These are phyloP conservation scores for Fusarium circinatum DNA, from an alignment of 2,329 filamentous ascomycete species.

Conservation along the genomic window DNA sequence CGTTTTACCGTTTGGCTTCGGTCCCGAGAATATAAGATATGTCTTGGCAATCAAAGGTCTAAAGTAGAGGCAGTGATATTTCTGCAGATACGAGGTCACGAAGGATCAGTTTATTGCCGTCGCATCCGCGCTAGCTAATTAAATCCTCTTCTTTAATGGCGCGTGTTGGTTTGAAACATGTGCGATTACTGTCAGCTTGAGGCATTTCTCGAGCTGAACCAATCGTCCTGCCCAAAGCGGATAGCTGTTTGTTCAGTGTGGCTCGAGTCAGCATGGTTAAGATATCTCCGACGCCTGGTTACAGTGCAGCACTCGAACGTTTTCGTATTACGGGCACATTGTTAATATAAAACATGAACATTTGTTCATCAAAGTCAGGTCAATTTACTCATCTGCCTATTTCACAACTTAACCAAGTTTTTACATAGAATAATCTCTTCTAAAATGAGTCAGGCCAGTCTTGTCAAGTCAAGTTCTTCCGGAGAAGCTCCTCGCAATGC, in stretches of 20 bases:
- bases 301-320: neutral
- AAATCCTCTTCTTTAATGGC: neutral
- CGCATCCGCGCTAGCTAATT: neutral
- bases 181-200: neutral
- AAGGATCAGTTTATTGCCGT: neutral
- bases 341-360: neutral
- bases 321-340: neutral
- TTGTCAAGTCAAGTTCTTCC: neutral
- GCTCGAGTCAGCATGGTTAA: neutral
- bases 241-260: neutral
- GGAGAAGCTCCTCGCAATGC: neutral
- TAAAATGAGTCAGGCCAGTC: neutral
- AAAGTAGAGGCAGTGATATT: too few relatives aligned
- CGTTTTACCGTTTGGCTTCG: neutral
- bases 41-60: neutral
- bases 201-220: neutral
- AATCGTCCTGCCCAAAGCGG: neutral
- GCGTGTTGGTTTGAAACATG: neutral
- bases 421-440: accelerated
- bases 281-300: neutral
- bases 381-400: too few relatives aligned
- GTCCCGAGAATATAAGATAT: neutral
- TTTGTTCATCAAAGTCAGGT: neutral
- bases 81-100: neutral
- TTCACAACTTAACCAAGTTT: neutral